Evolutionary conservation across 176 grass and related monocot genomes (phyloP).

Genomic region (Oryza longistaminata): DNA sequence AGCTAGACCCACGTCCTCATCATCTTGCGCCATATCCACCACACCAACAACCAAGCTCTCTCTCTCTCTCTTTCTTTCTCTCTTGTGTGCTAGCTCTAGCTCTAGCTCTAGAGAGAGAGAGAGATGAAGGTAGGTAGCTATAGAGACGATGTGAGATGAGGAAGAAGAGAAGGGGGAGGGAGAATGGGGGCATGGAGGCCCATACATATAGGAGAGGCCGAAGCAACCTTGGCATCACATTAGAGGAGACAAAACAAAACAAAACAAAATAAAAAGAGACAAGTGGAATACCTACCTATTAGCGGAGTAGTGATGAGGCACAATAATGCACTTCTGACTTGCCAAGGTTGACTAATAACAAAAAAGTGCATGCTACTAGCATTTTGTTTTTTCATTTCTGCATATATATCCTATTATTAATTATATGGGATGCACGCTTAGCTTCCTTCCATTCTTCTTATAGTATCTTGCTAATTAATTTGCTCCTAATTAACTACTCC

Average conservation of each 20-base stretch:
- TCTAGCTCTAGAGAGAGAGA: too few species aligned
- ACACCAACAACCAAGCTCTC: background rate
- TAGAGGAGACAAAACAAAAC: background rate
- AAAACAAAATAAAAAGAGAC: slow-evolving; percentile 14
- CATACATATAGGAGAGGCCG: slow-evolving; percentile 42
- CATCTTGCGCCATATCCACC: slow-evolving; percentile 49
- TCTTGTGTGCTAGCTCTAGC: background rate
- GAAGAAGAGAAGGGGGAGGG: slow-evolving; percentile 35
- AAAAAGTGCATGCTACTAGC: background rate
- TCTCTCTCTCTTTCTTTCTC: too few species aligned
- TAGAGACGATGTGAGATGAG: background rate
- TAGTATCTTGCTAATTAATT: background rate
- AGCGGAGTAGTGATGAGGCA: background rate
- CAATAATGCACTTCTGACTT: slow-evolving; percentile 47
- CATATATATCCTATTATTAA: background rate
- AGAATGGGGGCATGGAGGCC: slow-evolving; percentile 33
- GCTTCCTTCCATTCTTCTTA: background rate
- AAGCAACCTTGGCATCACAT: background rate
- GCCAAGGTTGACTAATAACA: slow-evolving; percentile 41
- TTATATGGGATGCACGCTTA: background rate
- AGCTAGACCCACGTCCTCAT: slow-evolving; percentile 50
- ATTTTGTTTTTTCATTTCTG: background rate
- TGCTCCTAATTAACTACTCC: too few species aligned
- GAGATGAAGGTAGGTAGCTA: background rate
- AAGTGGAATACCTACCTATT: background rate